phyloP scores from a whole-genome alignment of 2,329 filamentous ascomycete genomes.

The Aspergillus hortae region DNA sequence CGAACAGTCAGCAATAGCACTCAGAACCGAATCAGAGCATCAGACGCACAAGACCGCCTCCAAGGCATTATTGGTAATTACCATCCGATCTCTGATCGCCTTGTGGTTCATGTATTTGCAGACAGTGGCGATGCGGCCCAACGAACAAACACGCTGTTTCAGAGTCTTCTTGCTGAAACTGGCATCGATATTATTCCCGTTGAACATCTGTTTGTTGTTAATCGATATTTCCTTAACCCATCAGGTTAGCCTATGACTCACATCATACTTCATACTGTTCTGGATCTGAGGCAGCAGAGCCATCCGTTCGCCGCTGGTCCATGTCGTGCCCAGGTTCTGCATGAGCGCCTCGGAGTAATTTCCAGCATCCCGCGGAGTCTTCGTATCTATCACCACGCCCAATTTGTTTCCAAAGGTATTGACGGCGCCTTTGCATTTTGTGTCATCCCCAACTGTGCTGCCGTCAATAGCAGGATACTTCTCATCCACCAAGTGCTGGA shows the following conservation, averaged over 20 bases:
- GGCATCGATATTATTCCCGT: not conserved
- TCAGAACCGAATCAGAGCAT: not conserved
- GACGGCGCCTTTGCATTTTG: not conserved
- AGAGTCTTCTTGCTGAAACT: not conserved
- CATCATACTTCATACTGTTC: not conserved
- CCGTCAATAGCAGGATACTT: not conserved
- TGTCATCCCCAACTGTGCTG: not conserved
- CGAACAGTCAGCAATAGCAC: not conserved
- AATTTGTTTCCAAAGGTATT: not conserved
- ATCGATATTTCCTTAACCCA: not conserved
- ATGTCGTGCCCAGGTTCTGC: constrained; percentile 5
- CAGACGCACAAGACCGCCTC: not conserved
- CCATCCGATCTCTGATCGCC: not conserved
- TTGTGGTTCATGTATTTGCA: constrained; percentile 5
- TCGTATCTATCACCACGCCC: not conserved
- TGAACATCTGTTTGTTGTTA: constrained; percentile 1
- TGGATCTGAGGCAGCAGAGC: constrained; percentile 1
- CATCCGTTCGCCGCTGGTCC: not conserved
- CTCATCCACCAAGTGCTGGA: not conserved
- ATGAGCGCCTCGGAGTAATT: constrained; percentile 5
- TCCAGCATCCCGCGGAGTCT: not conserved
- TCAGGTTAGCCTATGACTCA: not conserved
- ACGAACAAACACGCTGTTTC: not conserved
- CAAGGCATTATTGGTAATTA: not conserved
- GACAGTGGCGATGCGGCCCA: constrained; percentile 1